Percentiles rank a stretch among this genome's conserved stretches.
Conservation (phyloP, 805 yeast genomes). For the Wickerhamiella hasegawae region DNA sequence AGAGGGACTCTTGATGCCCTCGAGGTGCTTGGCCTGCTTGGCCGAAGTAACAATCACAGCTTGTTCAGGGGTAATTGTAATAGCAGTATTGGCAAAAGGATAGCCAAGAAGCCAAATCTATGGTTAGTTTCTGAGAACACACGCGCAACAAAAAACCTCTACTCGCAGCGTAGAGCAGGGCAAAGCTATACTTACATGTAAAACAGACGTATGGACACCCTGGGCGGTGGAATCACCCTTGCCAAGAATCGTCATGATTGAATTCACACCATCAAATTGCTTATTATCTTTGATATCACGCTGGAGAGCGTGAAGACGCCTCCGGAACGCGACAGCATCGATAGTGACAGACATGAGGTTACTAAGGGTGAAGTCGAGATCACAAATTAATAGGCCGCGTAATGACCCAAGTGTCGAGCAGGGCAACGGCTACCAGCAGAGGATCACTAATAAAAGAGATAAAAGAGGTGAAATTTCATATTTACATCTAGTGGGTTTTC, state of each 20-base stretch:
- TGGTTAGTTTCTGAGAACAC: background rate
- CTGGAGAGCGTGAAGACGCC: conserved; percentile 20
- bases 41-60: conserved; percentile 59
- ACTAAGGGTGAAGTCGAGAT: too few relatives aligned
- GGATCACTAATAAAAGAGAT: too few relatives aligned
- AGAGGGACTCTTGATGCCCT: conserved; percentile 34
- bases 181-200: conserved; percentile 30
- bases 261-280: conserved; percentile 29
- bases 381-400: too few relatives aligned
- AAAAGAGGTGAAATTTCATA: too few relatives aligned
- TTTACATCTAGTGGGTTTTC: too few relatives aligned
- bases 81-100: conserved; percentile 84
- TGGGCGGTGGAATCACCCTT: conserved; percentile 80
- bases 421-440: too few relatives aligned
- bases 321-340: conserved; percentile 19
- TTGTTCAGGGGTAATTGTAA: conserved; percentile 45
- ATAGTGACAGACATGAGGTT: conserved; percentile 12
- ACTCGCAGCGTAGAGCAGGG: background rate
- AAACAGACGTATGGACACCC: conserved; percentile 68
- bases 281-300: conserved; percentile 15
- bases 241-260: conserved; percentile 59
- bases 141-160: background rate
- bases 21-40: conserved; percentile 70
- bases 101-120: conserved; percentile 78
- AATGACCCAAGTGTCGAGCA: too few relatives aligned